Conservation (phyloP, 352 stramenopile species). For the Globisporangium iwayamae region DNA sequence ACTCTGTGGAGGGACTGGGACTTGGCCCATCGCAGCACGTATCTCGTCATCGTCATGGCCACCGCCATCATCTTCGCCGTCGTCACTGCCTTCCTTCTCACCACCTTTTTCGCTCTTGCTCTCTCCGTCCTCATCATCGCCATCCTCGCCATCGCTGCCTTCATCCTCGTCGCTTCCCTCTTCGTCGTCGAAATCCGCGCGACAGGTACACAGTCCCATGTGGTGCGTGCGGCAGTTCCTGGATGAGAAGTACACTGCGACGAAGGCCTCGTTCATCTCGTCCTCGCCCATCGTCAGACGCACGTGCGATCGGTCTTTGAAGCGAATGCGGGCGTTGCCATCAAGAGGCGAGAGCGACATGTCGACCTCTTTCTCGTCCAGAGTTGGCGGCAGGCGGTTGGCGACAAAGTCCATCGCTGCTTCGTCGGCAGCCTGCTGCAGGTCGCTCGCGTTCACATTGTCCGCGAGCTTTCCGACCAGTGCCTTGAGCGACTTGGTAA, state of each 20-base stretch:
- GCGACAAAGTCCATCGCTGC: constrained; percentile 72
- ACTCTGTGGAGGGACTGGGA: constrained; percentile 43
- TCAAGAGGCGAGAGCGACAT: constrained; percentile 30
- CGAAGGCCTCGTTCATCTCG: constrained; percentile 50
- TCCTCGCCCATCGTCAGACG: constrained; percentile 66
- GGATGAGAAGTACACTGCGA: constrained; percentile 69
- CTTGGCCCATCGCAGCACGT: constrained; percentile 27
- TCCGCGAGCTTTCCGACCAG: constrained; percentile 48
- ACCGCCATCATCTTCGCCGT: constrained; percentile 30
- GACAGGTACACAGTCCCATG: constrained; percentile 78
- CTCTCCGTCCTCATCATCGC: constrained; percentile 20
- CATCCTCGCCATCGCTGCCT: constrained; percentile 17
- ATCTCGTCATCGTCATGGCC: constrained; percentile 31
- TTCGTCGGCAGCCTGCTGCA: constrained; percentile 73
- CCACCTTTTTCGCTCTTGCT: constrained; percentile 24
- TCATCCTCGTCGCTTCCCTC: constrained; percentile 26
- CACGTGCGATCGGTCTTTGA: constrained; percentile 66
- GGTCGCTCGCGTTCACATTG: constrained; percentile 42
- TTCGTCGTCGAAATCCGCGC: constrained; percentile 22
- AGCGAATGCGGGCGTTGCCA: constrained; percentile 42
- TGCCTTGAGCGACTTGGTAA: constrained; percentile 41
- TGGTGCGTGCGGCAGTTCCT: constrained; percentile 79
- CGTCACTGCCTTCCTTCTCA: constrained; percentile 23
- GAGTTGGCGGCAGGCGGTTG: constrained; percentile 59
- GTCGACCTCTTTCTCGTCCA: constrained; percentile 15